Evolutionary conservation across 108 stramenopile species (phyloP).

Genomic region (Chaetoceros tenuissimus): DNA sequence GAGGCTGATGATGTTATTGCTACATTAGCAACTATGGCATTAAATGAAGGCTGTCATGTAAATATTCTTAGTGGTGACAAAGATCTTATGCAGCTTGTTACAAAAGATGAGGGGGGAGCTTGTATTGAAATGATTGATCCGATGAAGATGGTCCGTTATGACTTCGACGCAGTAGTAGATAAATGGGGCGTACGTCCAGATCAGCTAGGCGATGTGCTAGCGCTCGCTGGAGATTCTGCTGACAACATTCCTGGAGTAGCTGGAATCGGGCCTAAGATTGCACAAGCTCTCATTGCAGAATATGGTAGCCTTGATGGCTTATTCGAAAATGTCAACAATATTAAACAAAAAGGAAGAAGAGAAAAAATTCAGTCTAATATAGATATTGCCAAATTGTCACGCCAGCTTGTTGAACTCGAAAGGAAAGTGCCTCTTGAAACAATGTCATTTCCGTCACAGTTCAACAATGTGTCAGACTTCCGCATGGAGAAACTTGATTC

Average conservation of each 20-base stretch:
- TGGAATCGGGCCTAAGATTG: constrained; percentile 87
- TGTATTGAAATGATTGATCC: constrained; percentile 80
- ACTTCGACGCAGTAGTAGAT: constrained; percentile 52
- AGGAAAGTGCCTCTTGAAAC: constrained; percentile 22
- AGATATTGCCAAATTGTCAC: constrained; percentile 45
- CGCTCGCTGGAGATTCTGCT: constrained; percentile 76
- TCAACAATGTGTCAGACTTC: constrained; percentile 13
- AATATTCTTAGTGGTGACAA: constrained; percentile 80
- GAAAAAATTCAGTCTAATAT: constrained; percentile 41
- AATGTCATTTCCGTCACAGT: constrained; percentile 15
- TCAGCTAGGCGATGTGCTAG: constrained; percentile 72
- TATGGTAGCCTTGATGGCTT: constrained; percentile 54
- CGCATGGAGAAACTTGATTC: constrained; percentile 38
- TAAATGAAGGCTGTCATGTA: constrained; percentile 51
- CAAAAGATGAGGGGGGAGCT: constrained; percentile 21
- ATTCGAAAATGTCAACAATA: constrained; percentile 34
- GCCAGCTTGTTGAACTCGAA: constrained; percentile 33
- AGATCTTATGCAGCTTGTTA: constrained; percentile 88
- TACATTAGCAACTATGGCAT: constrained; percentile 49
- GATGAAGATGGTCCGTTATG: constrained; percentile 47
- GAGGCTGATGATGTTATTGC: constrained; percentile 94
- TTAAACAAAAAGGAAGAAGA: constrained; percentile 57
- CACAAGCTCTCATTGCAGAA: constrained; percentile 56
- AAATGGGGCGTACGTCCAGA: constrained; percentile 71
- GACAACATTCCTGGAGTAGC: constrained; percentile 85